Percentiles rank a stretch among this genome's conserved stretches.
Conservation (phyloP, 345 rosid species). For the Aethionema arabicum region DNA sequence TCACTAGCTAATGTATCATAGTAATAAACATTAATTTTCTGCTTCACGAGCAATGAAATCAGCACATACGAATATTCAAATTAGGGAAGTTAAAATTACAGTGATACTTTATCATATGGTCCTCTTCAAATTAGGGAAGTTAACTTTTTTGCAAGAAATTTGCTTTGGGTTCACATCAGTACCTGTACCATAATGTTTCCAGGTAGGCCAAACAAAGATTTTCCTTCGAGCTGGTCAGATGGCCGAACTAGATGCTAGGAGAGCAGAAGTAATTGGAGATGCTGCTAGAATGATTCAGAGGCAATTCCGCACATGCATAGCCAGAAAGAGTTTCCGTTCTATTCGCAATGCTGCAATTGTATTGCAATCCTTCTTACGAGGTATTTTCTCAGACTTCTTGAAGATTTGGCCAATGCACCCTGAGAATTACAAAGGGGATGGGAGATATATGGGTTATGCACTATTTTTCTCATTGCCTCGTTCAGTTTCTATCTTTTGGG, state of each 20-base stretch:
- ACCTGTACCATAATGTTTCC: constrained; percentile 35
- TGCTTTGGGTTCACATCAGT: constrained; percentile 25
- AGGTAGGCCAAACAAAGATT: constrained; percentile 89
- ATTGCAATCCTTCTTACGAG: constrained; percentile 76
- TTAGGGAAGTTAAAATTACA: no score
- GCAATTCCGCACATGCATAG: constrained; percentile 68
- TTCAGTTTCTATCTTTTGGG: constrained; percentile 13
- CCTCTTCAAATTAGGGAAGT: no score
- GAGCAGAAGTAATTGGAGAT: constrained; percentile 91
- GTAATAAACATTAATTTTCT: no score
- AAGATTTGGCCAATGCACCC: not conserved
- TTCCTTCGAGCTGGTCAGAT: constrained; percentile 99
- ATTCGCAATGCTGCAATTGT: constrained; percentile 64
- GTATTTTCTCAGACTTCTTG: constrained; percentile 42
- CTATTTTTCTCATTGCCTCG: constrained; percentile 4
- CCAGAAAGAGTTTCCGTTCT: constrained; percentile 65
- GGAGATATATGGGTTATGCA: not conserved
- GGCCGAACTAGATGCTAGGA: constrained; percentile 98
- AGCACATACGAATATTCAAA: no score
- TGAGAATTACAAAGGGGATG: not conserved
- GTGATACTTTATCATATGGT: no score
- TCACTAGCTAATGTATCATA: no score
- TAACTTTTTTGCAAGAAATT: no score
- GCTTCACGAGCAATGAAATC: no score
- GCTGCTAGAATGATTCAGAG: constrained; percentile 91